A percentile compares a stretch with the other conserved stretches of the same genome.
Conservation (phyloP, 345 rosid species). For the Populus simonii region DNA sequence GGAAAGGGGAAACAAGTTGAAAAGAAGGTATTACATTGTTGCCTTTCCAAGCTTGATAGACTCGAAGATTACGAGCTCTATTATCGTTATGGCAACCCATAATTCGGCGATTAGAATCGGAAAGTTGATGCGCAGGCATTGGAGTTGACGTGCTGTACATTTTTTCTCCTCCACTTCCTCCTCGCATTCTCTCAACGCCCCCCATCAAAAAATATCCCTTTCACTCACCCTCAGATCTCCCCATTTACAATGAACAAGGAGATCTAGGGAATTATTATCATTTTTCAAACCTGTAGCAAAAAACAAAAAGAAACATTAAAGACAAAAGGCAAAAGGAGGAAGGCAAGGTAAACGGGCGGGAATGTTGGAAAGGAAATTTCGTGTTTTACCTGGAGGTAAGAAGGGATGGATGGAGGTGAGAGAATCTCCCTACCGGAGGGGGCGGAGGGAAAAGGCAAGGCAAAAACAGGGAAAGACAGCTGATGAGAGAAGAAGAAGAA, state of each 20-base stretch:
- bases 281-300: not conserved
- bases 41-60: slow-evolving; percentile 72
- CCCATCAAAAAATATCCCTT: not conserved
- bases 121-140: slow-evolving; percentile 27
- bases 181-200: not conserved
- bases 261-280: not conserved
- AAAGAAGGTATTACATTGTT: slow-evolving; percentile 39
- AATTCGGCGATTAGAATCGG: slow-evolving; percentile 41
- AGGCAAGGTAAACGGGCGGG: not conserved
- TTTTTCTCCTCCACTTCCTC: not conserved
- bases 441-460: not conserved
- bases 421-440: not conserved
- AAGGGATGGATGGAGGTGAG: not conserved
- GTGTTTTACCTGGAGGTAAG: not conserved
- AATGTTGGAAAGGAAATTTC: not conserved
- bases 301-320: not conserved
- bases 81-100: slow-evolving; percentile 11
- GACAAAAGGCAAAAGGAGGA: not conserved
- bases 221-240: slow-evolving; percentile 5
- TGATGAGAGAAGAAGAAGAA: not conserved
- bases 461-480: not conserved
- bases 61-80: slow-evolving; percentile 29
- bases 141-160: slow-evolving; percentile 21
- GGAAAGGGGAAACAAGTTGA: not conserved
- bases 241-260: not conserved